These are phyloP conservation scores for Saccharomycopsis fibuligera DNA, from an alignment of 805 yeast species.

Conservation along the genomic window DNA sequence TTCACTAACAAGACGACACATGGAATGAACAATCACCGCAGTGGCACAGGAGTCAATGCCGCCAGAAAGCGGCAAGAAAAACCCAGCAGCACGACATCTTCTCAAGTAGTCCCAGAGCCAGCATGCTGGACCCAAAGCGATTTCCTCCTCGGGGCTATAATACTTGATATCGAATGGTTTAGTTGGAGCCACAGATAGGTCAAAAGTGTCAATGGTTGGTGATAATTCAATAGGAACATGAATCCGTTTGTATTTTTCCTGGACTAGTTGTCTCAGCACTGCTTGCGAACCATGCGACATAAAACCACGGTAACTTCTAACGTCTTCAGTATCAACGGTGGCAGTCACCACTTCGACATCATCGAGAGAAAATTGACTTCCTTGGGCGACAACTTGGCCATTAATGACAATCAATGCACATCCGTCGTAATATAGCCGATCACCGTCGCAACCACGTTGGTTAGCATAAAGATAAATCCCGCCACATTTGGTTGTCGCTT, in stretches of 20 bases:
- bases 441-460: constrained; percentile 98
- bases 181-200: constrained; percentile 58
- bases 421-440: constrained; percentile 93
- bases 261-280: too few species aligned
- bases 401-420: constrained; percentile 92
- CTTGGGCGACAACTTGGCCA: constrained; percentile 90
- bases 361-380: constrained; percentile 76
- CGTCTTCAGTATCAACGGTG: constrained; percentile 88
- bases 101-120: constrained; percentile 99
- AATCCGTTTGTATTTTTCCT: constrained; percentile 41
- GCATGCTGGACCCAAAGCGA: constrained; percentile 97
- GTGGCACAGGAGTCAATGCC: constrained; percentile 99
- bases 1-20: constrained; percentile 79
- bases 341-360: constrained; percentile 97
- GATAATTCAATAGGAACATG: constrained; percentile 61
- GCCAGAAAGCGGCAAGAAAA: constrained; percentile 88
- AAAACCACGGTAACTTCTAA: constrained; percentile 67
- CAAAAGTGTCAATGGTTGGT: constrained; percentile 52
- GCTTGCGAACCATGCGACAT: constrained; percentile 76
- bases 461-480: constrained; percentile 91
- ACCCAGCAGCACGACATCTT: constrained; percentile 86
- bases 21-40: constrained; percentile 85
- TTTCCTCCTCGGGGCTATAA: constrained; percentile 90
- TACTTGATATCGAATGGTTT: constrained; percentile 44
- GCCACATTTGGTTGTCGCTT: constrained; percentile 94